Conservation (phyloP, 2,329 filamentous ascomycete species). For the Botrytis deweyae region DNA sequence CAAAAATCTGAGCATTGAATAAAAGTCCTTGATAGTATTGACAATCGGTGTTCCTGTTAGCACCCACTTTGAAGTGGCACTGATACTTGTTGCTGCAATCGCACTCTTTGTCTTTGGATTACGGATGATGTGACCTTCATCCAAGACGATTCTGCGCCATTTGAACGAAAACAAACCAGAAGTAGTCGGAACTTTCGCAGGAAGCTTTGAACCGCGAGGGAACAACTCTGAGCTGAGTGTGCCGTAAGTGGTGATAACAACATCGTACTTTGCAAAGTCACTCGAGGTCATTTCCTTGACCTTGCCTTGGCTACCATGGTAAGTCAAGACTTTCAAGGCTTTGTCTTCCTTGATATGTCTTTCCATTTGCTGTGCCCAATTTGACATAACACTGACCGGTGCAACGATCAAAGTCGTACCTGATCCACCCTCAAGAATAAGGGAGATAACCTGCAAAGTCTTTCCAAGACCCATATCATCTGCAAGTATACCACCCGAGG, state of each 20-base stretch:
- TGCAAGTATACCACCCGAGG: conserved; percentile 80
- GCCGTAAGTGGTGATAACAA: conserved; percentile 84
- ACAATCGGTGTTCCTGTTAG: conserved; percentile 80
- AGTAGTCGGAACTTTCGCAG: conserved; percentile 43
- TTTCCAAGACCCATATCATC: conserved; percentile 96
- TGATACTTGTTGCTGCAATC: conserved; percentile 63
- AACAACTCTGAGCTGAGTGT: conserved; percentile 68
- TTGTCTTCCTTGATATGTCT: conserved; percentile 67
- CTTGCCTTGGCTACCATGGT: conserved; percentile 64
- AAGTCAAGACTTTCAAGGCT: conserved; percentile 66
- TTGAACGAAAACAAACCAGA: conserved; percentile 60
- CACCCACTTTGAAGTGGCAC: conserved; percentile 74
- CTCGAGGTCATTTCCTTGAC: conserved; percentile 48
- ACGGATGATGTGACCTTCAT: conserved; percentile 81
- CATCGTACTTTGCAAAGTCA: conserved; percentile 65
- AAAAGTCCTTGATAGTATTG: conserved; percentile 78
- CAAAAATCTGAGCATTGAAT: conserved; percentile 76
- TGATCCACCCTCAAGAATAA: conserved; percentile 59
- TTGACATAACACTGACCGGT: conserved; percentile 84
- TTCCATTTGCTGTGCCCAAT: conserved; percentile 79
- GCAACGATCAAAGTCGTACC: conserved; percentile 76
- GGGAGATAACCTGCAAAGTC: conserved; percentile 79
- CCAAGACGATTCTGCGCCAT: conserved; percentile 78
- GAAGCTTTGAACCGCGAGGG: conserved; percentile 45
- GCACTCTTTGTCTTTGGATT: conserved; percentile 74